Evolutionary conservation across 1,284 basidiomycete species (phyloP).

Genomic region (Tilletiopsis washingtonensis): DNA sequence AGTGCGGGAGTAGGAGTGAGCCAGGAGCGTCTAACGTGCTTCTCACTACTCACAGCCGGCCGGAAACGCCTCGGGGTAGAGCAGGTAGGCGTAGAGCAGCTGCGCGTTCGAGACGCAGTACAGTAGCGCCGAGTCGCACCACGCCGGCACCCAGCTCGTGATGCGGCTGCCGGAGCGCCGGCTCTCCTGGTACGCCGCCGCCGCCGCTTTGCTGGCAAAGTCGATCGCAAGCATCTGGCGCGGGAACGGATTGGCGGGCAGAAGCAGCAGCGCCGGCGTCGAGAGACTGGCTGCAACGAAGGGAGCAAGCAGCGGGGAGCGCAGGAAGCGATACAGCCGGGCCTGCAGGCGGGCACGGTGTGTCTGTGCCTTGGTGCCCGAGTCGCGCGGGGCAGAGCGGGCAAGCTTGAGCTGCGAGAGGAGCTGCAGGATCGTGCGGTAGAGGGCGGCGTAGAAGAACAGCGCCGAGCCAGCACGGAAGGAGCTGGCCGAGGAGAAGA

Average conservation of each 20-base stretch:
- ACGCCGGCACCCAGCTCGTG: slow-evolving; percentile 29
- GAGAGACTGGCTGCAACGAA: slow-evolving; percentile 14
- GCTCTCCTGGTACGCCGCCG: slow-evolving; percentile 16
- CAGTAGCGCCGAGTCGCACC: slow-evolving; percentile 25
- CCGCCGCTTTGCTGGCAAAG: slow-evolving; percentile 20
- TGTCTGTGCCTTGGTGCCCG: too few relatives aligned
- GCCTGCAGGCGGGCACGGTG: not conserved
- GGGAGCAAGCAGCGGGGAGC: slow-evolving; percentile 17
- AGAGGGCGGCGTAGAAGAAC: slow-evolving; percentile 24
- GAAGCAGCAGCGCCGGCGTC: slow-evolving; percentile 10
- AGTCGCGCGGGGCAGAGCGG: slow-evolving; percentile 15
- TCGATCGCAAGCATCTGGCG: slow-evolving; percentile 19
- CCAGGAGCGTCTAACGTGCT: not conserved
- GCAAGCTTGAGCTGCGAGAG: slow-evolving; percentile 10
- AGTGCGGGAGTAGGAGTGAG: not conserved
- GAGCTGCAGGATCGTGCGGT: slow-evolving; percentile 16
- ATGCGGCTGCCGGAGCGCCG: slow-evolving; percentile 8
- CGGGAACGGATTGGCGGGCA: slow-evolving; percentile 13
- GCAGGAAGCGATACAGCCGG: slow-evolving; percentile 8
- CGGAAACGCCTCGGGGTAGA: slow-evolving; percentile 31
- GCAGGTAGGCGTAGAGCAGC: slow-evolving; percentile 33
- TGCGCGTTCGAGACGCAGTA: slow-evolving; percentile 38
- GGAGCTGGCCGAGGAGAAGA: too few relatives aligned
- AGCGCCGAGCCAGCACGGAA: too few relatives aligned
- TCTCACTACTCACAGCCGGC: slow-evolving; percentile 11